Base-by-base conservation (phyloP, 1,284 basidiomycete species). In the Takashimella tepidaria region DNA sequence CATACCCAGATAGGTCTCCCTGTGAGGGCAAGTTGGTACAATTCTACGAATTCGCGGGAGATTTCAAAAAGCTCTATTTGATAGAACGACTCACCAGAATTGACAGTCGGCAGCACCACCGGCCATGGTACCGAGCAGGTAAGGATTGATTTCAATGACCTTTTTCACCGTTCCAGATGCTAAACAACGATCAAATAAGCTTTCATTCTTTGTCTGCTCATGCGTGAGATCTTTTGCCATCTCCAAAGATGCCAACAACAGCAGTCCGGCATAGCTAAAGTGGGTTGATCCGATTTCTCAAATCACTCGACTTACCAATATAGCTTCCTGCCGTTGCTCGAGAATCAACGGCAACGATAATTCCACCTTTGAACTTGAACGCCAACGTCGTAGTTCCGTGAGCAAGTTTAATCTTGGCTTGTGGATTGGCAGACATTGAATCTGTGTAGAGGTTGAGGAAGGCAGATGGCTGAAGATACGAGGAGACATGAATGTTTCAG, bases 91-190 rank as follows among this genome's bases (percentile, higher is more conserved):
- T 47, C 48, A 76, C 74, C 74, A 76, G 57, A 75, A 76, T 64
- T 76, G 74, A 63, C 74, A 76, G 63, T 76, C 74, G 13, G 92
- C 92, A 61, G 95, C 95, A 77, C 93, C 95, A 78, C 95, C 96
- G 58, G 95, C 95, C 95, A 98, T 98, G 1, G 95, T 98, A 56
- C 96, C 96, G 26, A 98, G 83, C 51, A 99, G 79, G 79, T 96
- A 98, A 45, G 92, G 92, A 79, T 98, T 98, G 78, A 99, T 98
- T 80, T 98, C 96, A 67, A 99, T 98, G 60, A 99, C 95, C 81
- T 97, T 97, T 82, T 93, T 96, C 59, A 97, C 90, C 16, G 92
- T 97, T 50, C 92, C 92, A 25, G 86, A 90, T 0, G 92, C 92
- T 95, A n/a, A n/a, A 62, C 45, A 21, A 19, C 11, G 3, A 10